Evolutionary conservation across 164 flowering plant species (phyloP).

Genomic region (Vitis rotundifolia): DNA sequence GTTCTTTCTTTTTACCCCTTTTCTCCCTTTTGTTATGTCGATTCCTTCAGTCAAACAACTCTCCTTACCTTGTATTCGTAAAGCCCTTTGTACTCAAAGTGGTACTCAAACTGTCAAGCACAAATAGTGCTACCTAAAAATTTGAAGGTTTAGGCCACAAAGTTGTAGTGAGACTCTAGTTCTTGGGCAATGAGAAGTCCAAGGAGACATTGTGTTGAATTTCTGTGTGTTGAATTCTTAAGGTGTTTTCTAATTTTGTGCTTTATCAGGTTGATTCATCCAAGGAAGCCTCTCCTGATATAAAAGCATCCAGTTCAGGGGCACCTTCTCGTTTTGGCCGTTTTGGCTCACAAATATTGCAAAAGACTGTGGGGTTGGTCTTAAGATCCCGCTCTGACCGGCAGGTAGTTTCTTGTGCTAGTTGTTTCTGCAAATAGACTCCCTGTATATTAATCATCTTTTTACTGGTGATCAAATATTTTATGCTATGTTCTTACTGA

Average conservation of each 20-base stretch:
- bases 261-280: constrained; percentile 31
- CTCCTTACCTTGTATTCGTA: too few species aligned
- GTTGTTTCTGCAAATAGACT: background rate
- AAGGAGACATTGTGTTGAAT: too few species aligned
- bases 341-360: constrained; percentile 52
- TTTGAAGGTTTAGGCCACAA: too few species aligned
- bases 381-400: constrained; percentile 46
- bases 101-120: too few species aligned
- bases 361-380: constrained; percentile 70
- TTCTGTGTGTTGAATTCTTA: too few species aligned
- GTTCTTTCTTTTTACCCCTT: too few species aligned
- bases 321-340: constrained; percentile 64
- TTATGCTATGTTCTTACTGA: constrained; percentile 2
- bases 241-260: background rate
- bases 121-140: too few species aligned
- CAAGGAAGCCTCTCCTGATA: constrained; percentile 35
- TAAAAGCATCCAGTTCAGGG: constrained; percentile 40
- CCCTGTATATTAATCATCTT: background rate
- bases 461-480: background rate
- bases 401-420: constrained; percentile 39
- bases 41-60: too few species aligned
- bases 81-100: too few species aligned
- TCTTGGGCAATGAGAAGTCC: too few species aligned
- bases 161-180: too few species aligned
- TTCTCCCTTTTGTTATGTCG: too few species aligned